Conservation (phyloP, 2,329 filamentous ascomycete genomes). For the Sordariomycetes sp. region DNA sequence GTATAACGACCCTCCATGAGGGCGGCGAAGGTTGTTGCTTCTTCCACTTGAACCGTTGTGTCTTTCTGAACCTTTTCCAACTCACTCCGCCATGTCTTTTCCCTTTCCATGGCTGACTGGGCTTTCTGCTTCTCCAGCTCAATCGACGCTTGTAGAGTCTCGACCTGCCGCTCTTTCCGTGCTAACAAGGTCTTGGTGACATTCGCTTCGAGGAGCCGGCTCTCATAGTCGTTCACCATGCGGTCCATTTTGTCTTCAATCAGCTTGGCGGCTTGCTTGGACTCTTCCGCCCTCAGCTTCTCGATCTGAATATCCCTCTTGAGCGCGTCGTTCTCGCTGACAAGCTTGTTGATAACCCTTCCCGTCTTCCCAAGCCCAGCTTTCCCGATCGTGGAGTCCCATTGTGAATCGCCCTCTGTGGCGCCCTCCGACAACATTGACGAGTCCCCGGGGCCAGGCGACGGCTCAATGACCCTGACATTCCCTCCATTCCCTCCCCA, state of each 20-base stretch:
- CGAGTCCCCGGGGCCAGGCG: slow-evolving; percentile 10
- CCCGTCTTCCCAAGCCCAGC: slow-evolving; percentile 66
- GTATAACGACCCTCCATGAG: slow-evolving; percentile 65
- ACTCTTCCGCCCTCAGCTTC: slow-evolving; percentile 56
- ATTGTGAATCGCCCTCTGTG: slow-evolving; percentile 29
- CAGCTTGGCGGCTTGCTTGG: slow-evolving; percentile 58
- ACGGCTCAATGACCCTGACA: slow-evolving; percentile 20
- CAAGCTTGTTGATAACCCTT: slow-evolving; percentile 71
- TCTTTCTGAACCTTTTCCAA: slow-evolving; percentile 53
- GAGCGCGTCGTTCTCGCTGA: slow-evolving; percentile 70
- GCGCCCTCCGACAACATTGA: slow-evolving; percentile 19
- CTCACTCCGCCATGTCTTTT: slow-evolving; percentile 53
- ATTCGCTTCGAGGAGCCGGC: slow-evolving; percentile 57
- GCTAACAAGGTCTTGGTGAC: slow-evolving; percentile 63
- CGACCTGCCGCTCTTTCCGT: slow-evolving; percentile 66
- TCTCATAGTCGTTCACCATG: slow-evolving; percentile 59
- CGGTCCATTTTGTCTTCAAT: slow-evolving; percentile 65
- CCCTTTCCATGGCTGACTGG: slow-evolving; percentile 47
- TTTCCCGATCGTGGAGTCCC: slow-evolving; percentile 62
- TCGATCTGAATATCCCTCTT: slow-evolving; percentile 65
- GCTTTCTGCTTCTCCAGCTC: slow-evolving; percentile 56
- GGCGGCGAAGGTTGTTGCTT: slow-evolving; percentile 54
- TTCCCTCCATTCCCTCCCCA: slow-evolving; percentile 17
- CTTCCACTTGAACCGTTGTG: slow-evolving; percentile 53
- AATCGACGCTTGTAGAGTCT: slow-evolving; percentile 54